Evolutionary conservation across 805 yeast genomes (phyloP).

Genomic region (Saccharomycodes ludwigii): DNA sequence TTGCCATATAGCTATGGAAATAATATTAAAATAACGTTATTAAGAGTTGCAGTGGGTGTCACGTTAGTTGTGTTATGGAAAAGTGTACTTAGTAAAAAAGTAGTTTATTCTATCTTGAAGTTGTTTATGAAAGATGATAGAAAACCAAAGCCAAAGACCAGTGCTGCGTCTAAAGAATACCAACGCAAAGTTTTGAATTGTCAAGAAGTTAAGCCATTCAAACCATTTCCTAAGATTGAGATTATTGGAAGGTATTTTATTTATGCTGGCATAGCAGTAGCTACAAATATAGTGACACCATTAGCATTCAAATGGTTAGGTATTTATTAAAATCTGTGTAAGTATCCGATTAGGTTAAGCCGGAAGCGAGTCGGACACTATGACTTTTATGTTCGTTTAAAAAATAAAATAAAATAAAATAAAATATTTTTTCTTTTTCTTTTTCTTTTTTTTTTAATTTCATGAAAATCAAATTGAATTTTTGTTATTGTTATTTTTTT

Average conservation of each 20-base stretch:
- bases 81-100: slow-evolving; percentile 47
- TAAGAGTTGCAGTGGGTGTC: slow-evolving; percentile 54
- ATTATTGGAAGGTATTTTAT: slow-evolving; percentile 66
- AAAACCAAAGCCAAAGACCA: slow-evolving; percentile 11
- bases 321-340: not conserved
- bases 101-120: slow-evolving; percentile 38
- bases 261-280: slow-evolving; percentile 66
- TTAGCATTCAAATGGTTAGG: slow-evolving; percentile 9
- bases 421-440: no score
- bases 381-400: not conserved
- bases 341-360: no score
- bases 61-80: slow-evolving; percentile 61
- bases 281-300: slow-evolving; percentile 32
- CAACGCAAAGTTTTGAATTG: not conserved
- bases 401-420: not conserved
- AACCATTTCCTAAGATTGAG: slow-evolving; percentile 58
- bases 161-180: slow-evolving; percentile 14
- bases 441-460: no score
- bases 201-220: slow-evolving; percentile 36
- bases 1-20: slow-evolving; percentile 30
- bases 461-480: no score
- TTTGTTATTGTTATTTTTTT: no score
- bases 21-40: slow-evolving; percentile 17
- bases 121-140: slow-evolving; percentile 15
- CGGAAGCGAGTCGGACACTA: no score